phyloP scores from a whole-genome alignment of 106 monocot species.

The Iris macrosiphon region DNA sequence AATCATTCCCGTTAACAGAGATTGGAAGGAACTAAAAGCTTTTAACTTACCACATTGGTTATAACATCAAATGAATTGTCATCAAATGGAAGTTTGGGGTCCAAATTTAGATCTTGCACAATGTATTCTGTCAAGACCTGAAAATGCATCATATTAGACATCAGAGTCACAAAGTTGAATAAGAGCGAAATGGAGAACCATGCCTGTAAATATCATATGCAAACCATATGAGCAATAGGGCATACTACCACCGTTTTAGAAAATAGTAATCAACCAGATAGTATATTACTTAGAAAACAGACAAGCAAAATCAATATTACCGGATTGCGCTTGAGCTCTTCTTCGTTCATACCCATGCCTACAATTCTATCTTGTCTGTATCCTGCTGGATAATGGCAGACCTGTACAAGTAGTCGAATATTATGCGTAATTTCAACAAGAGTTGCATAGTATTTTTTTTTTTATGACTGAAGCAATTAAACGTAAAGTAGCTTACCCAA shows the following conservation, averaged over 20 bases:
- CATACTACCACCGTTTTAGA: no score
- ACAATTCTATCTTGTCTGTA: constrained; percentile 87
- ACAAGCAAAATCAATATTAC: no score
- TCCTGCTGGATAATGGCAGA: constrained; percentile 81
- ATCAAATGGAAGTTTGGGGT: constrained; percentile 85
- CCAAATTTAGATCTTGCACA: constrained; percentile 85
- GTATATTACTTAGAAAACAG: no score
- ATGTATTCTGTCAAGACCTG: constrained; percentile 92
- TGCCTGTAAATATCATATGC: background rate
- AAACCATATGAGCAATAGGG: no score
- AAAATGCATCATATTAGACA: background rate
- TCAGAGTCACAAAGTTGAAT: background rate
- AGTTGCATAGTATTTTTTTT: background rate
- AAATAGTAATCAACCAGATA: no score
- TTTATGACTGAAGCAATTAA: background rate
- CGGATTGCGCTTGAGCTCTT: constrained; percentile 73
- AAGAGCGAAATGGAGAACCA: background rate
- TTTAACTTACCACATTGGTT: constrained; percentile 72
- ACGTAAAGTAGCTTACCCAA: constrained; percentile 41
- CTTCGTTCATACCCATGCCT: constrained; percentile 95
- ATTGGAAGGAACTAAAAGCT: background rate
- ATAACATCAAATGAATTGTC: constrained; percentile 84
- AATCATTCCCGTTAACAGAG: background rate
- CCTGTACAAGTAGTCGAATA: constrained; percentile 22
- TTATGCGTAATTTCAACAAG: background rate